These are phyloP conservation scores for Cymbopogon flexuosus DNA, from an alignment of 202 grass and related monocot genomes.

Conservation along the genomic window DNA sequence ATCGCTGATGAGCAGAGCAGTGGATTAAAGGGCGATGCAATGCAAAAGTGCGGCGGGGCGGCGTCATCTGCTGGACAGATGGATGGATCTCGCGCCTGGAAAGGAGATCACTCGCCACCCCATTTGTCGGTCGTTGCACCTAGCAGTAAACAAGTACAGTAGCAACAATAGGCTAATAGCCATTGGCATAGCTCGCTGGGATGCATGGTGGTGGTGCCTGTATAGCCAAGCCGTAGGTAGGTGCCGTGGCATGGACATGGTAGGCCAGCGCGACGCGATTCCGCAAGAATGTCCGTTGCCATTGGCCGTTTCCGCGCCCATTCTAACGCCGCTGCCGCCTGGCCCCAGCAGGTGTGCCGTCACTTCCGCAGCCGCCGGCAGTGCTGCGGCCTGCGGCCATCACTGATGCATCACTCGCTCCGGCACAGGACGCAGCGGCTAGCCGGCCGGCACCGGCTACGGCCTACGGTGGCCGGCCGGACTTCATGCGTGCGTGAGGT, in stretches of 20 bases:
- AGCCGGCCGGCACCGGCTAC: not conserved
- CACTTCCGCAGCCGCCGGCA: not conserved
- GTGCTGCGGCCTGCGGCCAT: not conserved
- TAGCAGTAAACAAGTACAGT: not conserved
- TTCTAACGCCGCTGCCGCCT: not conserved
- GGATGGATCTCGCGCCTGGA: constrained; percentile 18
- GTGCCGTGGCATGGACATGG: no score
- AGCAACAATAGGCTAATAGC: no score
- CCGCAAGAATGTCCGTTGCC: not conserved
- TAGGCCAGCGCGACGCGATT: constrained; percentile 6
- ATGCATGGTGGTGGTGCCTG: no score
- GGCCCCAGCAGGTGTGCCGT: not conserved
- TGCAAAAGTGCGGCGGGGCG: not conserved
- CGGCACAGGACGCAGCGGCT: not conserved
- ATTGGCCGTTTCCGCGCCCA: not conserved
- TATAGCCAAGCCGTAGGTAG: no score
- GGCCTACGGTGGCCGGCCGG: not conserved
- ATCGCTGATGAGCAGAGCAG: not conserved
- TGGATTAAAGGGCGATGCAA: not conserved
- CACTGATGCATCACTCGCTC: not conserved
- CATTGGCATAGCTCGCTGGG: no score
- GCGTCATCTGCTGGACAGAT: not conserved
- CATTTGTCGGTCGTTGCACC: constrained; percentile 35
- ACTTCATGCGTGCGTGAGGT: not conserved
- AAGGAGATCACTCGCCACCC: constrained; percentile 22